Conservation (phyloP, 2,329 filamentous ascomycete species). For the Dendryphion nanum region DNA sequence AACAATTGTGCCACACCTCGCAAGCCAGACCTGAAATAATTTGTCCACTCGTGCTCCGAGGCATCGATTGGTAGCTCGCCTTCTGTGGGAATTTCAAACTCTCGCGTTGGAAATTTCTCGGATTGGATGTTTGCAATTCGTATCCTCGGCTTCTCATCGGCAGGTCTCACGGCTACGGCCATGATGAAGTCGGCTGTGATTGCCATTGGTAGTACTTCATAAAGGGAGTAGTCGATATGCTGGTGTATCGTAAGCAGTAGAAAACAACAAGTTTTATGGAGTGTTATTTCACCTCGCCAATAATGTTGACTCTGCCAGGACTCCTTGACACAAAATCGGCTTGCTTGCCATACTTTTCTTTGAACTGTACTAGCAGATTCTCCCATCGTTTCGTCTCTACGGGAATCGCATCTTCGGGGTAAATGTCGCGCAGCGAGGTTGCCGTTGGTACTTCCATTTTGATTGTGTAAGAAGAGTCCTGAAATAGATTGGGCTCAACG, state of each 20-base stretch:
- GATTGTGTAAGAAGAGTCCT: too few relatives aligned
- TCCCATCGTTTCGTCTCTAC: conserved; percentile 74
- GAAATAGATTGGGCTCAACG: too few relatives aligned
- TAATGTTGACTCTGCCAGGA: conserved; percentile 94
- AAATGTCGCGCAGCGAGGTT: conserved; percentile 75
- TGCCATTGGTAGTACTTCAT: conserved; percentile 93
- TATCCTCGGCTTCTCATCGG: conserved; percentile 59
- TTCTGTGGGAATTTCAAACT: conserved; percentile 68
- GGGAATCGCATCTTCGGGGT: conserved; percentile 69
- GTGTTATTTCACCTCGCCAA: conserved; percentile 65
- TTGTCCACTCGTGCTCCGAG: conserved; percentile 87
- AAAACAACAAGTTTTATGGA: background rate
- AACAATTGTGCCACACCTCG: conserved; percentile 78
- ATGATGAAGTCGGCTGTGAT: conserved; percentile 89
- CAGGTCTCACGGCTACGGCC: conserved; percentile 64
- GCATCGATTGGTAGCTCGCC: conserved; percentile 70
- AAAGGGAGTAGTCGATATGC: conserved; percentile 98
- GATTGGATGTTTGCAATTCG: conserved; percentile 77
- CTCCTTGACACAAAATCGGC: conserved; percentile 85
- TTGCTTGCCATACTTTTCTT: conserved; percentile 64
- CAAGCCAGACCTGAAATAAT: conserved; percentile 95
- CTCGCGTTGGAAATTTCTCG: conserved; percentile 70
- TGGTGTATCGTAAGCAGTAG: conserved; percentile 24
- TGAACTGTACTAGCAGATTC: conserved; percentile 68
- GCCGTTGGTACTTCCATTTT: conserved; percentile 71